Base-by-base conservation (phyloP, 495 filamentous ascomycete genomes). In the Aspergillus heteromorphus region DNA sequence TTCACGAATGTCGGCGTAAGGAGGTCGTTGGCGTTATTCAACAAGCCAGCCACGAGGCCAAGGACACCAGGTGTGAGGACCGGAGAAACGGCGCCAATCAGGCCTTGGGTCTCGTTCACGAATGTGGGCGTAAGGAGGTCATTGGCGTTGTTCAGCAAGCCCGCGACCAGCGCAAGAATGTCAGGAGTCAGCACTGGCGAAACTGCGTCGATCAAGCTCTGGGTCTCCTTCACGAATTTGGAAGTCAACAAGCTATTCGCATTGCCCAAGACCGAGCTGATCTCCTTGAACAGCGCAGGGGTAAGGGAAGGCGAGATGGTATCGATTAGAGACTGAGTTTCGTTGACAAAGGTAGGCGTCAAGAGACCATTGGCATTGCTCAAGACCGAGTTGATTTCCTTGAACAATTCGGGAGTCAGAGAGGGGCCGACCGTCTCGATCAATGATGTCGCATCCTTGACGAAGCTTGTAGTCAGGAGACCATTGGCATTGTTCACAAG, bases 131-230 rank as follows among this genome's bases (percentile, higher is more conserved):
- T 76, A 18, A 79, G 53, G 14, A 79, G 64, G 21, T 60, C 60
- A 48, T 71, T 71, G 10, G 74, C 74, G 52, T 76, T 78, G 17
- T 57, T 60, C 43, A 79, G 55, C 13, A 79, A 64, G 20, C 67
- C 60, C 27, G 68, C 55, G 3, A 77, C 65, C n/a, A 73, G 66
- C 27, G 65, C 62, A 38, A 77, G 61, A 10, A 74, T 68, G 13
- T 67, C 58, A 1, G 66, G 53, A 4, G 68, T 73, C 2, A 79
- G 25, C 11, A 75, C 55, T 16, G 68, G 66, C 23, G 63, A 59
- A n/a, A 73, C 57, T 7, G 67, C 61, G 27, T 48, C 50, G 23
- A 79, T 61, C 49, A 79, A 60, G 51, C 64, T 60, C 55, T 74
- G 67, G 31, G 75, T 56, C 55, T 78, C 73, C 52, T 74, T 62